Conservation (phyloP, 352 stramenopile species). For the Globisporangium cylindrosporum region DNA sequence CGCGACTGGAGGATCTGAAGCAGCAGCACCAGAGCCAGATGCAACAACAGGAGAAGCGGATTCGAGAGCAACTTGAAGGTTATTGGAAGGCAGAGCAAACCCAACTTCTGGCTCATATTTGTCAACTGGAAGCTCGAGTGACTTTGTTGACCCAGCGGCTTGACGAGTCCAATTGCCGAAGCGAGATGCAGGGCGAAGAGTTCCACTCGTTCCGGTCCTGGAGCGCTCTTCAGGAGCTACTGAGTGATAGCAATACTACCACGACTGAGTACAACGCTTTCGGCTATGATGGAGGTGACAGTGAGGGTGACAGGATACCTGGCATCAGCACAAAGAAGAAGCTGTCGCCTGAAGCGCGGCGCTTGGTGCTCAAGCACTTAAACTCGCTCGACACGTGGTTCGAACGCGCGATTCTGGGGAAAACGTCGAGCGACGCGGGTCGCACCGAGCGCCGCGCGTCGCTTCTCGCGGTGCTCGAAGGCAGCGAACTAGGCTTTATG, state of each 20-base stretch:
- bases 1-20: background rate
- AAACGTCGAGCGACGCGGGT: slow-evolving; percentile 8
- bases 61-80: slow-evolving; percentile 6
- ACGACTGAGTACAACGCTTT: background rate
- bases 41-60: background rate
- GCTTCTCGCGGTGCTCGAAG: slow-evolving; percentile 8
- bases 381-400: slow-evolving; percentile 56
- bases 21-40: background rate
- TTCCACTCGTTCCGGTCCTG: slow-evolving; percentile 10
- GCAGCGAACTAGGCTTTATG: background rate
- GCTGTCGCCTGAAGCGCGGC: slow-evolving; percentile 17
- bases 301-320: background rate
- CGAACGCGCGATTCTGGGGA: slow-evolving; percentile 33
- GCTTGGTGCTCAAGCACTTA: slow-evolving; percentile 37
- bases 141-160: background rate
- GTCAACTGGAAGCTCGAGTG: background rate
- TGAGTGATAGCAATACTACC: background rate
- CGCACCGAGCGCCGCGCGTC: background rate
- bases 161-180: background rate
- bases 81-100: background rate
- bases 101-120: background rate
- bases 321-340: slow-evolving; percentile 1
- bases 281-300: background rate
- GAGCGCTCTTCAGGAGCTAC: background rate
- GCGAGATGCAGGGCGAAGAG: slow-evolving; percentile 17